These are phyloP conservation scores for Perkinsus olseni DNA, from an alignment of 169 alveolate genomes.

Conservation along the genomic window DNA sequence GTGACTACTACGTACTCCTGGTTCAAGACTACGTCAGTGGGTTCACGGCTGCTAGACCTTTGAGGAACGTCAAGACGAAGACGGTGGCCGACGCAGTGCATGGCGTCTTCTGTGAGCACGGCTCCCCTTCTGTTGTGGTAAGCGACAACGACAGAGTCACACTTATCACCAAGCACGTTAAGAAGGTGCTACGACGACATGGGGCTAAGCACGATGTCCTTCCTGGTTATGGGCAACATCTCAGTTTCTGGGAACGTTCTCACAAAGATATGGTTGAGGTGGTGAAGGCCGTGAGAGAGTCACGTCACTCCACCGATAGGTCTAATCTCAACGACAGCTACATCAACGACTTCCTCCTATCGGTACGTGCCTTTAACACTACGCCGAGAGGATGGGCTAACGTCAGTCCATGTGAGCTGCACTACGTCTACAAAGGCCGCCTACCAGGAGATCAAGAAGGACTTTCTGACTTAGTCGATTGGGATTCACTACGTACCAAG, in stretches of 20 bases:
- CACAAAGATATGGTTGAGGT: neutral
- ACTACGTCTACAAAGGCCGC: neutral
- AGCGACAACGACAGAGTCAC: neutral
- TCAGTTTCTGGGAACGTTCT: neutral
- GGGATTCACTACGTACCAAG: neutral
- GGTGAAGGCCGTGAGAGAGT: neutral
- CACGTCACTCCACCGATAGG: neutral
- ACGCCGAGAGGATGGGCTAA: neutral
- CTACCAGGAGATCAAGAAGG: neutral
- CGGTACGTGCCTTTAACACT: neutral
- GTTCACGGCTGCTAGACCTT: neutral
- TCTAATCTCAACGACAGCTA: neutral
- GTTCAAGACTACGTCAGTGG: neutral
- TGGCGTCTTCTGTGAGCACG: neutral
- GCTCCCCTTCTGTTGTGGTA: neutral
- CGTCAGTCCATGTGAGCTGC: neutral
- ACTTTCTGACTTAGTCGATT: neutral
- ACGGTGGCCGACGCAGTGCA: neutral
- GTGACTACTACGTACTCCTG: neutral
- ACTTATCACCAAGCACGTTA: neutral
- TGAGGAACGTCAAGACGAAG: neutral
- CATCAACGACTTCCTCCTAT: neutral
- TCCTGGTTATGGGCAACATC: neutral
- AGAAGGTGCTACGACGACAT: neutral
- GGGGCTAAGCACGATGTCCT: neutral